Percentiles rank a stretch among this genome's conserved stretches.
phyloP scores from a whole-genome alignment of 805 yeast genomes.

The Yamadazyma laniorum region DNA sequence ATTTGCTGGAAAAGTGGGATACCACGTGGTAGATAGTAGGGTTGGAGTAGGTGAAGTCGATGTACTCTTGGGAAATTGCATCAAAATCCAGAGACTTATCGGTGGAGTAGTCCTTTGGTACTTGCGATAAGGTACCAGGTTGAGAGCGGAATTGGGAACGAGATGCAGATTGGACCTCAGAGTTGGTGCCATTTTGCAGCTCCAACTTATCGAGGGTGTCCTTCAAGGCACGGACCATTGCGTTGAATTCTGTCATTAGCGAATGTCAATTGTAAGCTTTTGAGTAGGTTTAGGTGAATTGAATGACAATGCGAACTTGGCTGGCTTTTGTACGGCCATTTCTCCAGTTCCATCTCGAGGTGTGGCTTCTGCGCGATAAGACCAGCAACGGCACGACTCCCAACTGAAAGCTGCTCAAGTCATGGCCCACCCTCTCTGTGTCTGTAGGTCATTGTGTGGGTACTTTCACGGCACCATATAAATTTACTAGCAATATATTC shows the following conservation, averaged over 20 bases:
- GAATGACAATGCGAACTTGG: background rate
- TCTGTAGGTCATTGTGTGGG: too few relatives aligned
- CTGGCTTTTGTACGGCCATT: background rate
- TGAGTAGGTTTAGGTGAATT: too few relatives aligned
- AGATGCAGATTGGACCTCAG: background rate
- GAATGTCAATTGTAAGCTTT: background rate
- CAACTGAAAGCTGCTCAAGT: too few relatives aligned
- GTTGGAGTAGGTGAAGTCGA: conserved; percentile 32
- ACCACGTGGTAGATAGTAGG: conserved; percentile 45
- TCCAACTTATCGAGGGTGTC: conserved; percentile 11
- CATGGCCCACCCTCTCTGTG: too few relatives aligned
- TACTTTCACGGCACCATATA: too few relatives aligned
- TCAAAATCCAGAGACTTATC: conserved; percentile 1
- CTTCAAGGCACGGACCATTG: conserved; percentile 15
- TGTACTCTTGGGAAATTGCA: conserved; percentile 18
- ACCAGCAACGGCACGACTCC: background rate
- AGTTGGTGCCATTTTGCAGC: background rate
- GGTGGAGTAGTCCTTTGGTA: too few relatives aligned
- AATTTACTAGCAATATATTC: too few relatives aligned
- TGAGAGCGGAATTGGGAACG: background rate
- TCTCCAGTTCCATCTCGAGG: background rate
- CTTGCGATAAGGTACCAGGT: background rate
- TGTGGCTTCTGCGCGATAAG: conserved; percentile 3
- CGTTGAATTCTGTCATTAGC: conserved; percentile 13
- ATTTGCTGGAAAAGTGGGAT: conserved; percentile 20